Conservation (phyloP, 2,329 filamentous ascomycete genomes). For the Pseudocercospora crystallina region DNA sequence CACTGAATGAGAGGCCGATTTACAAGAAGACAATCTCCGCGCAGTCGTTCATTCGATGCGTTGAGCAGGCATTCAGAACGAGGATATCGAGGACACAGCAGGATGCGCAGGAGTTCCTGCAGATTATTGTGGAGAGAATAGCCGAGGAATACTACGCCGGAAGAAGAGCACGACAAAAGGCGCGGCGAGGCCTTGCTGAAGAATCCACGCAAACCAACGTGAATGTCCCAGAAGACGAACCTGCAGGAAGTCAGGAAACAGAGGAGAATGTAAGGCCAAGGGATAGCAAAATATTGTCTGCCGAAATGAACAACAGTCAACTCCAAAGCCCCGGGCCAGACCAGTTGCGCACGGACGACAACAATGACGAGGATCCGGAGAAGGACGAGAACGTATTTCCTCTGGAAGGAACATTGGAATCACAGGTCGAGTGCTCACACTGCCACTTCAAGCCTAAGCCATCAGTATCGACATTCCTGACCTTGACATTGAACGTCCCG, state of each 20-base stretch:
- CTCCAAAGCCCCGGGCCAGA: not conserved
- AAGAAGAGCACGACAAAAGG: constrained; percentile 65
- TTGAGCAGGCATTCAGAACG: constrained; percentile 85
- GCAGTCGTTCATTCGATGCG: constrained; percentile 73
- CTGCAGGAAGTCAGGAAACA: not conserved
- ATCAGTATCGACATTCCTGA: constrained; percentile 81
- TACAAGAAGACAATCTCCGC: constrained; percentile 92
- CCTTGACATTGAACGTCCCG: constrained; percentile 86
- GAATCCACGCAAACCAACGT: not conserved
- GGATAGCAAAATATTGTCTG: constrained; percentile 20
- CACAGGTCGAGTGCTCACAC: constrained; percentile 89
- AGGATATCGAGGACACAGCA: constrained; percentile 93
- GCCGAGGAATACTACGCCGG: constrained; percentile 94
- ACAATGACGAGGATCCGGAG: constrained; percentile 37
- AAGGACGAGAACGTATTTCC: constrained; percentile 73
- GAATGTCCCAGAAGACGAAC: not conserved
- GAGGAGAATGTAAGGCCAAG: constrained; percentile 5
- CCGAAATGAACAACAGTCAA: not conserved
- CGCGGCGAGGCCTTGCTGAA: constrained; percentile 34
- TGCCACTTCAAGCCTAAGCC: constrained; percentile 89
- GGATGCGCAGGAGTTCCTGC: constrained; percentile 95
- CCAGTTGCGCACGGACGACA: constrained; percentile 1
- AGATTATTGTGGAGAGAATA: constrained; percentile 86
- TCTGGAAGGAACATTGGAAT: constrained; percentile 86
- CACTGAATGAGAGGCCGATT: constrained; percentile 88